Evolutionary conservation across 345 rosid species (phyloP).

Genomic region (Salix koriyanagi): DNA sequence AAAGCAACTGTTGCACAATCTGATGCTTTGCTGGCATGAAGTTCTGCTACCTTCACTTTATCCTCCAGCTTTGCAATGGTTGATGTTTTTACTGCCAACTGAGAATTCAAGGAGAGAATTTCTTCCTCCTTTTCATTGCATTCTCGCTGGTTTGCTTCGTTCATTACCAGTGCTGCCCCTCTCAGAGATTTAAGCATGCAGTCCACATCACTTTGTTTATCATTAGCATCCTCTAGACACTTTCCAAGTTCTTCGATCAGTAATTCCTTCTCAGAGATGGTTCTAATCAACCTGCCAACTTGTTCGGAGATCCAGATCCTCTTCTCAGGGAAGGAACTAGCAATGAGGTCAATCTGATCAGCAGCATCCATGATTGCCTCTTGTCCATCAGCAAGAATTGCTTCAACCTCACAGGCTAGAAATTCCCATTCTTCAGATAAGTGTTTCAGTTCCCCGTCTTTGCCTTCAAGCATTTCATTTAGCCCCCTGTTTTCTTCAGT

Average conservation of each 20-base stretch:
- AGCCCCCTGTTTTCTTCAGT: conserved; percentile 54
- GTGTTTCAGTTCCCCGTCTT: conserved; percentile 50
- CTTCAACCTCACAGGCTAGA: conserved; percentile 65
- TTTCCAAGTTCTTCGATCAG: conserved; percentile 74
- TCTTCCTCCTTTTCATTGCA: conserved; percentile 67
- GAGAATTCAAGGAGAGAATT: conserved; percentile 49
- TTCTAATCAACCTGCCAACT: conserved; percentile 58
- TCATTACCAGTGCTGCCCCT: conserved; percentile 75
- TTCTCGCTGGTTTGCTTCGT: conserved; percentile 85
- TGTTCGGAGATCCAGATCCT: conserved; percentile 88
- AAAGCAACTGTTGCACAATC: conserved; percentile 73
- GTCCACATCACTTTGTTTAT: conserved; percentile 62
- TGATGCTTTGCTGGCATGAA: conserved; percentile 43
- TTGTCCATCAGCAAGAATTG: conserved; percentile 61
- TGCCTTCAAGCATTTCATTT: conserved; percentile 47
- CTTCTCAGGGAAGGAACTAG: conserved; percentile 59
- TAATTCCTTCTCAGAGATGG: conserved; percentile 63
- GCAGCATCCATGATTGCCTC: conserved; percentile 63
- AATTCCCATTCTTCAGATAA: conserved; percentile 73
- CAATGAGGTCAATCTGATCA: conserved; percentile 62
- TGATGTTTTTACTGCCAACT: conserved; percentile 44
- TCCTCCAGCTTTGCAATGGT: conserved; percentile 47
- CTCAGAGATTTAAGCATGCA: conserved; percentile 78
- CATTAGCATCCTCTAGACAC: conserved; percentile 78
- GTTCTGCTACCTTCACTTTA: conserved; percentile 51